Base-by-base conservation (phyloP, 108 stramenopile species). In the Aurantiochytrium sp. region DNA sequence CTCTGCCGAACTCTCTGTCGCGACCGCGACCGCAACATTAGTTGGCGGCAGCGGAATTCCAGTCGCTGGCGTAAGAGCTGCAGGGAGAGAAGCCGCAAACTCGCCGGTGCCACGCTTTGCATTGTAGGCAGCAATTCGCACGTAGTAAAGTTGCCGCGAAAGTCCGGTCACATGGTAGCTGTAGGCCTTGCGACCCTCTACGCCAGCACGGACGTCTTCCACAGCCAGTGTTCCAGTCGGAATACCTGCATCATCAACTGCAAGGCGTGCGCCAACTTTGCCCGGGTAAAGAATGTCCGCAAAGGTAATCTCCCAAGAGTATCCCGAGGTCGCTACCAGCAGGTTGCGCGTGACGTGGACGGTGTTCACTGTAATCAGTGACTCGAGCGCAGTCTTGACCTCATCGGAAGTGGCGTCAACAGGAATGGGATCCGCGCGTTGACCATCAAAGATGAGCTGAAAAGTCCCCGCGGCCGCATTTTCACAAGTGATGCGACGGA, bases 291-390 rank as follows among this genome's bases (percentile, higher is more conserved):
- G 29, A 28, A 90, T 43, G 58, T 44, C 53, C 10, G 59, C 58
- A 92, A 96, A 96, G 14, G 96, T 96, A 44, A 96, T 91, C 35
- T 88, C 87, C 96, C 96, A 96, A 0, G 91, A 90, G 87, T 90
- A 96, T 16, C 96, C 96, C 60, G 89, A 91, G 57, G 91, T 92
- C 4, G 87, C 89, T 69, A 93, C 94, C 21, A 92, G 87, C 23
- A 90, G 93, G 14, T 89, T 92, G 44, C 95, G 88, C 8, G 94
- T 88, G 3, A 96, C 95, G 53, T 91, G 64, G 4, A 96, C 95
- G 44, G 90, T 91, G 59, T 93, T 95, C 35, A 96, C 58, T 5
- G 92, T 95, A 43, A 89, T 45, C 14, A 96, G 69, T 6, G 76
- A 76, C 87, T 94, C 92, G 44, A 96, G 87, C 4, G 93, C 94